Evolutionary conservation across 352 stramenopile genomes (phyloP), one percentile per base, ranked within the genome.

Genomic region (Phytophthora colocasiae): DNA sequence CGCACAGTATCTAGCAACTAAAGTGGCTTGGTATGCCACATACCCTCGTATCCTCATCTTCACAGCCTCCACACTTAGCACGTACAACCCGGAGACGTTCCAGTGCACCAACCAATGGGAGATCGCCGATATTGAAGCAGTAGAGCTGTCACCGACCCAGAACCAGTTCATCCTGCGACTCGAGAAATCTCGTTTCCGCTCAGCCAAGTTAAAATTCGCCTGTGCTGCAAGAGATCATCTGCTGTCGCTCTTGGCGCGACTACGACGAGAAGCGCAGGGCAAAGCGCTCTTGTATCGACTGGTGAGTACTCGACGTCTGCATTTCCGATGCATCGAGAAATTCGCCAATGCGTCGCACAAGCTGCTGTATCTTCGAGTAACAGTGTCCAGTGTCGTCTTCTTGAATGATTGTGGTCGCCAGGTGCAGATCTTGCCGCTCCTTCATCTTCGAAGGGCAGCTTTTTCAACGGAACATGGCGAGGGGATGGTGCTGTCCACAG

Each of bases 51-150:
- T 93, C 36, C 56, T 93, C 24, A 65, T 84, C 6, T 63, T 93
- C 54, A 87, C 71, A 12, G 48, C 79, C 22, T 78, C 83, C 15
- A 78, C 75, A 7, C 51, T 91, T 9, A 71, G 71, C 53, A 86
- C 82, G 36, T 93, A 86, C 68, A 87, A 91, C 58, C 75, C 76
- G 0, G 81, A 91, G 49, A 85, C 81, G 45, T 91, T 87, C 54
- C 62, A 75, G 47, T 91, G 85, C 76, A 91, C 85, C 26, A 81
- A 87, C 52, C 77, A 88, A 32, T 93, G 84, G 84, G 76, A 87
- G 14, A 78, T 91, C 49, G 69, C 58, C 10, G 78, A 90, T 43
- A 89, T 93, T 55, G 78, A 77, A 19, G 70, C 71, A 41, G 71
- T 90, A 10, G 79, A 90, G 52, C 44, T 84, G 24, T 63, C 58